Percentiles rank a stretch among this genome's conserved stretches.
phyloP scores from a whole-genome alignment of 495 filamentous ascomycete species.

The Achaetomiella virescens region DNA sequence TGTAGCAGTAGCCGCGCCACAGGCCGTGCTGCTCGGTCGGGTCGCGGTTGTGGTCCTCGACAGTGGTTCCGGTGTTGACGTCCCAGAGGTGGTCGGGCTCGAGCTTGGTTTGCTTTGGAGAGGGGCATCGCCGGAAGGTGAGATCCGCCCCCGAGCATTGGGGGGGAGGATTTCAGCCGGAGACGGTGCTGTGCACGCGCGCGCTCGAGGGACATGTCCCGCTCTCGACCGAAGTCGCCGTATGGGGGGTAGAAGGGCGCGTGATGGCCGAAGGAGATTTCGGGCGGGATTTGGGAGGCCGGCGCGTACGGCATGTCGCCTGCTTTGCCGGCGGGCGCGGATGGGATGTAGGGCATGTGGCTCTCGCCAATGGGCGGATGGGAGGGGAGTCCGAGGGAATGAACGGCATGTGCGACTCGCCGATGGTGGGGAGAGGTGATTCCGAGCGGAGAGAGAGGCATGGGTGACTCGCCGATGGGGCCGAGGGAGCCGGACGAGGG shows the following conservation, averaged over 20 bases:
- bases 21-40: slow-evolving; percentile 45
- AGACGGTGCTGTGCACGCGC: slow-evolving; percentile 29
- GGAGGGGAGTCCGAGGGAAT: slow-evolving; percentile 24
- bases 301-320: slow-evolving; percentile 29
- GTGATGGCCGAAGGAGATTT: slow-evolving; percentile 30
- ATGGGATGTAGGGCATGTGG: slow-evolving; percentile 35
- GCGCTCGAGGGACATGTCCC: slow-evolving; percentile 36
- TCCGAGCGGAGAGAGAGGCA: slow-evolving; percentile 34
- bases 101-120: slow-evolving; percentile 73
- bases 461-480: slow-evolving; percentile 34
- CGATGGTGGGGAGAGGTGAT: slow-evolving; percentile 33
- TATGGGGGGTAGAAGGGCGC: slow-evolving; percentile 18
- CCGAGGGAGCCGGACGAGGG: slow-evolving; percentile 18
- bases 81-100: slow-evolving; percentile 53
- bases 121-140: slow-evolving; percentile 66
- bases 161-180: slow-evolving; percentile 55
- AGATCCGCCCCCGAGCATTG: slow-evolving; percentile 80
- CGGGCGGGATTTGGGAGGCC: slow-evolving; percentile 26
- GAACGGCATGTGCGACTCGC: slow-evolving; percentile 28
- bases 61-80: slow-evolving; percentile 22
- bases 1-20: slow-evolving; percentile 64
- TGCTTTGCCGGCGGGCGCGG: slow-evolving; percentile 29
- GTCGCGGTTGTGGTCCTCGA: slow-evolving; percentile 45
- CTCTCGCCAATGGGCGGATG: slow-evolving; percentile 30
- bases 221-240: slow-evolving; percentile 29